Evolutionary conservation across 306 rosid species (phyloP), one percentile per base, ranked within the genome.

Genomic region (Dalbergia cultrata): DNA sequence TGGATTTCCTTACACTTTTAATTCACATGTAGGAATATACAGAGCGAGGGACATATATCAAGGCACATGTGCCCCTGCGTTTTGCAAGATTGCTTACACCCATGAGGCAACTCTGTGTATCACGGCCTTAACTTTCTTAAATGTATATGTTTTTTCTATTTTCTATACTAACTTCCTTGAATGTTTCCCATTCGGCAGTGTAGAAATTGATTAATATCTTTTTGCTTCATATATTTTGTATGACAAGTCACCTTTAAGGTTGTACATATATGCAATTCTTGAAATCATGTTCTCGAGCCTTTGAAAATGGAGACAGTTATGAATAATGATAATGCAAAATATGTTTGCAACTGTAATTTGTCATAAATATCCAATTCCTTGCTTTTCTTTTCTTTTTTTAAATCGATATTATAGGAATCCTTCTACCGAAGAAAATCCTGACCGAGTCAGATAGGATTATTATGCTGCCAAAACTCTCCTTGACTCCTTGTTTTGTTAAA

Each of bases 1-100:
- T 63, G 35, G 63, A 67, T 37, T 61, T 57, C 62, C 4, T 74
- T 31, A 41, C n/a, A 53, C 69, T 74, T 80, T 35, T 13, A 19
- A 49, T 69, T n/a, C 76, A 49, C 59, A 56, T 82, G 14, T 58
- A 95, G 99, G 98, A 95, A 80, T 90, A 93, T 70, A 91, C 91
- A 16, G 99, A 91, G 72, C 81, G 87, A 35, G 99, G 99, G 75
- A 95, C 98, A 47, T 85, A 91, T 73, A 82, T 95, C 79, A 88
- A 87, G 87, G 99, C 99, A 54, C 90, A 93, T 19, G 99, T 95
- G 19, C 99, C 99, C 77, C 96, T 93, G 14, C 90, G 99, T 64
- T 93, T 88, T 81, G 97, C 99, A 66, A 95, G 96, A 92, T 85
- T 95, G 82, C 93, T 91, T 54, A 93, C 98, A 78, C 99, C 98